Evolutionary conservation across 225 moss, liverwort and hornwort genomes (phyloP).

Genomic region (Physcomitrium patens): DNA sequence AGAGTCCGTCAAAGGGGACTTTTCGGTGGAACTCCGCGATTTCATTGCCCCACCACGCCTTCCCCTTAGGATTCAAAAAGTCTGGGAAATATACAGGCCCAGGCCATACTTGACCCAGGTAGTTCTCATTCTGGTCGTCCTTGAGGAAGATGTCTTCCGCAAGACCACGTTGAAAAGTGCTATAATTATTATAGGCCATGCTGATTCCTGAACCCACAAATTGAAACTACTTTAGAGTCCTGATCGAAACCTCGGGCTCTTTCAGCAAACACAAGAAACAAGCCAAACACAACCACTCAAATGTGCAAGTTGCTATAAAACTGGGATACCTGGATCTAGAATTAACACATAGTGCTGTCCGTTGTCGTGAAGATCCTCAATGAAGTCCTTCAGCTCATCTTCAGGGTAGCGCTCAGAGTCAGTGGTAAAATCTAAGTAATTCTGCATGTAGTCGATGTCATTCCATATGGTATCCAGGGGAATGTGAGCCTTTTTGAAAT

Average conservation of each 20-base stretch:
- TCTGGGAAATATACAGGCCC: constrained; percentile 92
- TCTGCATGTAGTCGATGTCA: constrained; percentile 93
- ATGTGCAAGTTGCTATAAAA: background rate
- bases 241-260: background rate
- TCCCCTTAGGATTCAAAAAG: constrained; percentile 57
- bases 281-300: no score
- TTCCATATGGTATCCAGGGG: constrained; percentile 94
- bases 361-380: constrained; percentile 68
- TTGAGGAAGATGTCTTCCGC: constrained; percentile 78
- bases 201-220: constrained; percentile 64
- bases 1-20: constrained; percentile 79
- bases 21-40: constrained; percentile 53
- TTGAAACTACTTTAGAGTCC: background rate
- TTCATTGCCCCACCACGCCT: constrained; percentile 55
- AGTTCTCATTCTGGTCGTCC: constrained; percentile 46
- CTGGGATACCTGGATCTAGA: constrained; percentile 77
- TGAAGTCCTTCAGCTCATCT: constrained; percentile 51
- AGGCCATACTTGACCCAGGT: constrained; percentile 91
- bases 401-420: constrained; percentile 69
- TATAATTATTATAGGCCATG: constrained; percentile 63
- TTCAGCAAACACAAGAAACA: background rate
- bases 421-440: constrained; percentile 78
- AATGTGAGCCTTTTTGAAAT: constrained; percentile 70
- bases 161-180: constrained; percentile 65
- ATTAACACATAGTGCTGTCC: constrained; percentile 82